Evolutionary conservation across 139 green algal genomes (phyloP), one percentile per base, ranked within the genome.

Genomic region (Chlamydomonas sp.): DNA sequence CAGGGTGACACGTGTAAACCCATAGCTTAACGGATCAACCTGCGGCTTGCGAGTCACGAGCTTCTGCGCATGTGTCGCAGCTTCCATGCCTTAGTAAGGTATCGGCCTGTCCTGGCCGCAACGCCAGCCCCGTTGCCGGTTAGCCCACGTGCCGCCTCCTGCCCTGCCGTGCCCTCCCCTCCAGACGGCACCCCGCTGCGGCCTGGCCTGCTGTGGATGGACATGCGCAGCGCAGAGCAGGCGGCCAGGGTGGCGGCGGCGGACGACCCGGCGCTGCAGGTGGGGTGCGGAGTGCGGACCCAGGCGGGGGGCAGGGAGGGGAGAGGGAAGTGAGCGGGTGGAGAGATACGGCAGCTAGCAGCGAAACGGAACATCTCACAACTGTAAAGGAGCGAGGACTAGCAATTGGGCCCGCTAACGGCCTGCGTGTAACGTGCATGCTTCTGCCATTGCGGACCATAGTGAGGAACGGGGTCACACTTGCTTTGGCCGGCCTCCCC

Each of bases 191-290:
- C 82, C 4, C 89, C 95, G 1, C 90, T 97, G 68, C 93, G 94
- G 3, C 94, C 95, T 10, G 94, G 93, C 1, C 88, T 97, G 60
- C 89, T 97, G 78, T 98, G 96, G 96, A 96, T 96, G 93, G 95
- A 98, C 91, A 96, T 97, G 95, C 90, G 95, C 66, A 89, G 81
- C 6, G 90, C 94, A 0, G 74, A 64, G 3, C 93, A 98, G 92
- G 94, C 95, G 14, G 91, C 88, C n/a, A 57, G 84, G 58, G 92
- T 98, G 49, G 89, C 93, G 6, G 89, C 88, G 14, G 90, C 79
- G 1, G 79, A 84, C 3, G 94, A 97, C 88, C 71, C 89, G 16
- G 93, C 94, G 9, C 85, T 97, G 59, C 57, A 85, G 77, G 93
- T 96, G 80, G 79, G 90, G 15, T 2, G 15, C 14, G 14, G 31